Evolutionary conservation across 169 alveolate genomes (phyloP).

Genomic region (Toxoplasma gondii): DNA sequence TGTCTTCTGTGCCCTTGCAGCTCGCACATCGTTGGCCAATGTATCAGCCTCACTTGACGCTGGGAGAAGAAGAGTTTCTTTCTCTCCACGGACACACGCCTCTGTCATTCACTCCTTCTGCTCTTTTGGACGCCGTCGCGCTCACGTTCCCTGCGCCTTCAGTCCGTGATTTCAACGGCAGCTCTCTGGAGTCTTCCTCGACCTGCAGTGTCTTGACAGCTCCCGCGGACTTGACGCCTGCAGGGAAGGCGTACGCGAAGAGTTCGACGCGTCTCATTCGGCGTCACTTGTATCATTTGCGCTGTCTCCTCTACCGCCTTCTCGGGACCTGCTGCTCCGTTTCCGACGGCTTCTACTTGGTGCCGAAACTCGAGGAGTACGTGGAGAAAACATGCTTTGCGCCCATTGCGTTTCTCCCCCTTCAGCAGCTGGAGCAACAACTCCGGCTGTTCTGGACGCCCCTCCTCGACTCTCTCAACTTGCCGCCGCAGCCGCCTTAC

Average conservation of each 20-base stretch:
- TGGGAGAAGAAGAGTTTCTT: slow-evolving; percentile 26
- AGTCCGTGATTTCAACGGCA: background rate
- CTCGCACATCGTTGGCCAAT: background rate
- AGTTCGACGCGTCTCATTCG: slow-evolving; percentile 34
- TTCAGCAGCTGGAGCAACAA: slow-evolving; percentile 62
- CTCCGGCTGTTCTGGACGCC: slow-evolving; percentile 52
- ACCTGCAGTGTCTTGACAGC: background rate
- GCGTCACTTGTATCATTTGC: slow-evolving; percentile 54
- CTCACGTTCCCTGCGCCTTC: slow-evolving; percentile 35
- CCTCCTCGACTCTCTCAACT: slow-evolving; percentile 44
- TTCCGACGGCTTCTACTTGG: slow-evolving; percentile 42
- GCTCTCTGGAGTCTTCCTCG: background rate
- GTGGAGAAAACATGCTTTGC: background rate
- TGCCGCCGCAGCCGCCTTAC: slow-evolving; percentile 60
- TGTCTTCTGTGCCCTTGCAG: background rate
- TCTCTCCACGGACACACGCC: slow-evolving; percentile 40
- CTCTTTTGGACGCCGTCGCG: slow-evolving; percentile 15
- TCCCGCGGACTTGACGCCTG: background rate
- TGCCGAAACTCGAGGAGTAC: background rate
- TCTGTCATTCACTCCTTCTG: slow-evolving; percentile 1
- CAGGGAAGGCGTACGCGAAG: slow-evolving; percentile 2
- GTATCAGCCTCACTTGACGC: background rate
- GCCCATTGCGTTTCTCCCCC: slow-evolving; percentile 54
- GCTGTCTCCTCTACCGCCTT: slow-evolving; percentile 41
- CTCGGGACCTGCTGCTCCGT: slow-evolving; percentile 39